phyloP scores from a whole-genome alignment of 2,329 filamentous ascomycete genomes.

The Neocatenulostroma microsporum region DNA sequence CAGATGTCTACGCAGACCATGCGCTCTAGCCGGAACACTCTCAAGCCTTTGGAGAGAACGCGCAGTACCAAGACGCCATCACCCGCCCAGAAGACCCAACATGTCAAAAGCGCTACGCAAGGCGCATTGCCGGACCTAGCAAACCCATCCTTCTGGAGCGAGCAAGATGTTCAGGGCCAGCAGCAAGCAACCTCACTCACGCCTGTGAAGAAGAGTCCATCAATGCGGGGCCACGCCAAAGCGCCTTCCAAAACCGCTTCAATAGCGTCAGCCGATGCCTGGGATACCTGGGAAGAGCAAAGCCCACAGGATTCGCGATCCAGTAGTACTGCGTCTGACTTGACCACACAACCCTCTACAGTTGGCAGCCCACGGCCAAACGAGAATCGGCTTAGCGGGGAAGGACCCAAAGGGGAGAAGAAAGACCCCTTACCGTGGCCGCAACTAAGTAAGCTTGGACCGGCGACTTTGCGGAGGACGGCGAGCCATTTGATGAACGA shows the following conservation, averaged over 20 bases:
- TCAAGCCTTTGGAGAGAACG: slow-evolving; percentile 15
- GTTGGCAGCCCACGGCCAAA: slow-evolving; percentile 18
- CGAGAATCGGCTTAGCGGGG: not conserved
- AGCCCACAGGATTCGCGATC: slow-evolving; percentile 17
- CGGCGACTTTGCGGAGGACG: slow-evolving; percentile 70
- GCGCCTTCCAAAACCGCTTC: slow-evolving; percentile 17
- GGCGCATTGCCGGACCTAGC: slow-evolving; percentile 21
- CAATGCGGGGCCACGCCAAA: slow-evolving; percentile 10
- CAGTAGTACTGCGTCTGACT: slow-evolving; percentile 19
- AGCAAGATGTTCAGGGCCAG: slow-evolving; percentile 16
- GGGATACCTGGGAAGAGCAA: slow-evolving; percentile 28
- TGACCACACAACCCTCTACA: slow-evolving; percentile 20
- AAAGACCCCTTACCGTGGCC: slow-evolving; percentile 52
- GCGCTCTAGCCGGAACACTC: slow-evolving; percentile 18
- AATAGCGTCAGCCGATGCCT: slow-evolving; percentile 20
- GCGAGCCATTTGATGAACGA: slow-evolving; percentile 83
- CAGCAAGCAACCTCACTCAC: slow-evolving; percentile 10
- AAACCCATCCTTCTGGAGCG: slow-evolving; percentile 24
- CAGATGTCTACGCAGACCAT: slow-evolving; percentile 12
- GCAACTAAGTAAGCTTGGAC: slow-evolving; percentile 62
- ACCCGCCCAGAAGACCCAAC: slow-evolving; percentile 10
- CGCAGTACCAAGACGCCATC: slow-evolving; percentile 13
- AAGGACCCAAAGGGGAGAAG: slow-evolving; percentile 23
- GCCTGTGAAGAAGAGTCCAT: slow-evolving; percentile 18
- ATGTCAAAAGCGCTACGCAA: slow-evolving; percentile 12